Percentiles rank a stretch among this genome's conserved stretches.
phyloP scores from a whole-genome alignment of 2,329 filamentous ascomycete genomes.

The Botrytis fragariae region DNA sequence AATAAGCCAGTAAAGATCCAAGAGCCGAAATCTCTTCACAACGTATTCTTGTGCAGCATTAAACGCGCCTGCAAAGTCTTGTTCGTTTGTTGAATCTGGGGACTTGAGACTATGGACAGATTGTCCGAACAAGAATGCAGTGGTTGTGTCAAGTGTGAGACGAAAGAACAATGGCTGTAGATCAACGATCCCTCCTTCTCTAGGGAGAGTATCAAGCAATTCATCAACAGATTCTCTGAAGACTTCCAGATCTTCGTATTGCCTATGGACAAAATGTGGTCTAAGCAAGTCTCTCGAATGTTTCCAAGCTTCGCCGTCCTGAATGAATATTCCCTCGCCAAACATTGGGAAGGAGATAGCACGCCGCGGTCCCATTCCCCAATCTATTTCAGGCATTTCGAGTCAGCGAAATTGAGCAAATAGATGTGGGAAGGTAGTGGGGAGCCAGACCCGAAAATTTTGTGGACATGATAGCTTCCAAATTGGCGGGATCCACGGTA shows the following conservation, averaged over 20 bases:
- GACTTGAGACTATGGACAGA: not conserved
- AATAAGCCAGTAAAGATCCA: constrained; percentile 3
- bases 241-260: constrained; percentile 25
- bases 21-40: not conserved
- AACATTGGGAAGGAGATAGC: constrained; percentile 4
- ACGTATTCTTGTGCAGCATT: not conserved
- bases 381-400: not conserved
- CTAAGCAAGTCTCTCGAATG: constrained; percentile 18
- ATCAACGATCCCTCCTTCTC: constrained; percentile 30
- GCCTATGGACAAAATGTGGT: constrained; percentile 11
- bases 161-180: constrained; percentile 46
- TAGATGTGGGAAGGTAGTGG: too few relatives aligned
- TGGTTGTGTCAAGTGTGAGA: constrained; percentile 53
- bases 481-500: not conserved
- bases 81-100: not conserved
- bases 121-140: constrained; percentile 56
- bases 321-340: constrained; percentile 19
- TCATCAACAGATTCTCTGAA: constrained; percentile 27
- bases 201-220: not conserved
- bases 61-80: not conserved
- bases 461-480: too few relatives aligned
- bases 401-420: too few relatives aligned
- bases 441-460: too few relatives aligned
- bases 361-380: constrained; percentile 6
- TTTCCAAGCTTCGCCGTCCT: constrained; percentile 18